Evolutionary conservation across 2,329 filamentous ascomycete genomes (phyloP).

Genomic region (Colletotrichum sp.): DNA sequence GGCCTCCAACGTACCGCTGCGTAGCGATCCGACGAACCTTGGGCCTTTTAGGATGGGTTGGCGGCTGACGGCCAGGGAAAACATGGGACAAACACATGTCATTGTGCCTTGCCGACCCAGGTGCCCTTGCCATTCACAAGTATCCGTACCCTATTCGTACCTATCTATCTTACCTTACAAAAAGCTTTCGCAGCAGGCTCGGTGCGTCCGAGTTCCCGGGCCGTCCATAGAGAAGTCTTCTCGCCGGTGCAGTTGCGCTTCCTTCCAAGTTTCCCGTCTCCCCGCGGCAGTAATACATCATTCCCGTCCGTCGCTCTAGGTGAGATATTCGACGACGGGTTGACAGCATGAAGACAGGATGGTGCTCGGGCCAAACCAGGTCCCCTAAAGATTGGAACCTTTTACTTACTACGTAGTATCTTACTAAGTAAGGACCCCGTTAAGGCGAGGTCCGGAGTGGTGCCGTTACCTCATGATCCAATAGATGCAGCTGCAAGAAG

Average conservation of each 20-base stretch:
- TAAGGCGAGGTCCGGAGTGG: background rate
- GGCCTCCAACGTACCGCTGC: background rate
- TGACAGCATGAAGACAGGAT: background rate
- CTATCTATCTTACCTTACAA: background rate
- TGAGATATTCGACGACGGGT: background rate
- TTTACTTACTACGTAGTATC: too few species aligned
- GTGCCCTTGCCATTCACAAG: background rate
- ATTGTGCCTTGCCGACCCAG: slow-evolving; percentile 5
- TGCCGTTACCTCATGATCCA: slow-evolving; percentile 9
- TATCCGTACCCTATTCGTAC: background rate
- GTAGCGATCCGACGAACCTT: background rate
- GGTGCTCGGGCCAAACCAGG: background rate
- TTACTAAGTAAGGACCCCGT: background rate
- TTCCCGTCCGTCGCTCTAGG: background rate
- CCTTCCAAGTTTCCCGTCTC: slow-evolving; percentile 6
- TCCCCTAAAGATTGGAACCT: background rate
- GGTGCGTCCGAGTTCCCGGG: background rate
- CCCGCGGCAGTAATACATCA: background rate
- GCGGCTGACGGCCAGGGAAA: background rate
- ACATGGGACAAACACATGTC: slow-evolving; percentile 19
- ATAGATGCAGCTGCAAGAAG: slow-evolving; percentile 13
- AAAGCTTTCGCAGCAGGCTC: background rate
- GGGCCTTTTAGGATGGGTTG: background rate
- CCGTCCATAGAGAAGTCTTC: background rate
- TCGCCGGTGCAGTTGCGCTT: background rate